Conservation (phyloP, 306 rosid genomes). For the Urtica urens region DNA sequence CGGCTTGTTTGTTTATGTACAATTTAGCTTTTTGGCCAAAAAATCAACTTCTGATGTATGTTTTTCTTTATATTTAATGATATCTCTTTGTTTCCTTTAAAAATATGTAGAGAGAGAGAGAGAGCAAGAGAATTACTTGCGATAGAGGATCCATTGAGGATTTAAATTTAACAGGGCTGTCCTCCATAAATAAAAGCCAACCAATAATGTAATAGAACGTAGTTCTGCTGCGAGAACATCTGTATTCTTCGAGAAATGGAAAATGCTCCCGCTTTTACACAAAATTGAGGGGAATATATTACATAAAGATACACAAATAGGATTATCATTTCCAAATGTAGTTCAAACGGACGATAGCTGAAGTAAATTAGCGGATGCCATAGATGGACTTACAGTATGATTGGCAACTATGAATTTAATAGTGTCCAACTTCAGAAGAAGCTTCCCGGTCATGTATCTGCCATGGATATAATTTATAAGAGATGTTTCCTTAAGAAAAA, state of each 20-base stretch:
- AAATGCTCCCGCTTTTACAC: conserved; percentile 78
- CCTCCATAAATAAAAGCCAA: conserved; percentile 90
- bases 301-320: conserved; percentile 1
- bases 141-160: conserved; percentile 94
- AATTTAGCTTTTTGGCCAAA: too few relatives aligned
- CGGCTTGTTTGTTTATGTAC: too few relatives aligned
- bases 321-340: neutral
- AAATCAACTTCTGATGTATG: too few relatives aligned
- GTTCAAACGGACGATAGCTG: neutral
- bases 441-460: conserved; percentile 98
- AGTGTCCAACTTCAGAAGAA: conserved; percentile 87
- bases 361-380: neutral
- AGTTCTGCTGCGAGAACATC: conserved; percentile 89
- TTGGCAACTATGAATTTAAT: conserved; percentile 88
- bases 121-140: conserved; percentile 42
- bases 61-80: neutral
- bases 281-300: conserved; percentile 5
- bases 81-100: neutral
- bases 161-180: conserved; percentile 81
- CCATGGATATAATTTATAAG: neutral
- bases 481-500: neutral
- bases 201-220: conserved; percentile 90
- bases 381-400: conserved; percentile 57
- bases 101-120: neutral
- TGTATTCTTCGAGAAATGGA: conserved; percentile 77